A percentile compares a stretch with the other conserved stretches of the same genome.
These are phyloP conservation scores for Periconia sp. DNA, from an alignment of 2,329 filamentous ascomycete genomes.

Conservation along the genomic window DNA sequence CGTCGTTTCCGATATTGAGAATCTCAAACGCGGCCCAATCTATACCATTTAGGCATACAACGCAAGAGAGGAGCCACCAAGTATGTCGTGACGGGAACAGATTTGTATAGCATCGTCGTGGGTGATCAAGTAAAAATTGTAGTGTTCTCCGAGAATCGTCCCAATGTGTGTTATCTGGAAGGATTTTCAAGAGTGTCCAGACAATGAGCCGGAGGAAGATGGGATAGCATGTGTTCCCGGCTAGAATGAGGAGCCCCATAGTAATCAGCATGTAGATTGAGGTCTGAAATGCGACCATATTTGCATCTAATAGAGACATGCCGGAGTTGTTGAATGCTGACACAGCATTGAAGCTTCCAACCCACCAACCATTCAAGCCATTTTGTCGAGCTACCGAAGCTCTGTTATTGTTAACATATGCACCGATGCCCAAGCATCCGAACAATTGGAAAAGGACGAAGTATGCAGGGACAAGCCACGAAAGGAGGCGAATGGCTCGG, in stretches of 20 bases:
- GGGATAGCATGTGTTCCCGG: slow-evolving; percentile 63
- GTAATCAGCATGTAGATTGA: slow-evolving; percentile 52
- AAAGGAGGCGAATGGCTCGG: slow-evolving; percentile 53
- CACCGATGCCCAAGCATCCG: slow-evolving; percentile 20
- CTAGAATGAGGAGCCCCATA: slow-evolving; percentile 57
- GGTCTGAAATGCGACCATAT: slow-evolving; percentile 64
- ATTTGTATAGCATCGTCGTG: slow-evolving; percentile 66
- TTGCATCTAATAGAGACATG: slow-evolving; percentile 59
- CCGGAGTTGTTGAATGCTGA: slow-evolving; percentile 66
- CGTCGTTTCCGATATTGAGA: slow-evolving; percentile 62
- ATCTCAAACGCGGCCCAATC: slow-evolving; percentile 60
- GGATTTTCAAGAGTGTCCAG: slow-evolving; percentile 59
- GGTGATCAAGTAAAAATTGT: slow-evolving; percentile 65
- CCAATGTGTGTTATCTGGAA: slow-evolving; percentile 46
- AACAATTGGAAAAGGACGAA: slow-evolving; percentile 20
- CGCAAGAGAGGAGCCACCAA: slow-evolving; percentile 61
- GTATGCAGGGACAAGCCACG: slow-evolving; percentile 51
- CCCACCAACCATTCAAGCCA: slow-evolving; percentile 55
- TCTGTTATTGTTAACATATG: slow-evolving; percentile 51
- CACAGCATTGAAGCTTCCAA: slow-evolving; percentile 67
- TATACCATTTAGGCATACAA: slow-evolving; percentile 60
- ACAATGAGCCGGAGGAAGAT: slow-evolving; percentile 63
- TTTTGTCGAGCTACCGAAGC: slow-evolving; percentile 50
- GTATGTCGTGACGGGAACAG: slow-evolving; percentile 65
- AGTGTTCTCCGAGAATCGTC: no score